Evolutionary conservation across 148 eudicot genomes (phyloP), one percentile per base, ranked within the genome.

Genomic region (Camellia sinensis): DNA sequence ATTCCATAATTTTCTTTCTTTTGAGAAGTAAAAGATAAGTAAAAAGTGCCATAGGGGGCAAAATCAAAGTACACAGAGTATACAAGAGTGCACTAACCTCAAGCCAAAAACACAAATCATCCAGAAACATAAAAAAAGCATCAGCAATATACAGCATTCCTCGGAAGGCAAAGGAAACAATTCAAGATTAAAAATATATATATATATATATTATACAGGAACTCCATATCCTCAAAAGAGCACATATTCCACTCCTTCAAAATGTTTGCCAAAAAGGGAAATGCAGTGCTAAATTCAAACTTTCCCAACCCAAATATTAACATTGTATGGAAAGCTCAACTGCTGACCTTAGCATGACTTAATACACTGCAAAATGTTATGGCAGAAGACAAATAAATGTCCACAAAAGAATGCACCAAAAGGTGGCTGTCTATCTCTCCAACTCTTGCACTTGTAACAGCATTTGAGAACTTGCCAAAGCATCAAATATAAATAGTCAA

Each of bases 1-100:
- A 57, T 50, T 56, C 66, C 19, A 18, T 7, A 56, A 74, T 40
- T 17, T 73, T 59, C 48, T 59, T 74, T 74, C 77, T 59, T 74
- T 59, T 4, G 22, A 12, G 19, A 56, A 37, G 14, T 1, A 74
- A 74, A 44, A 59, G 29, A 8, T 63, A n/a, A n/a, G 37, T n/a
- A 3, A 60, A 15, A 52, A 73, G 75, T 73, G 57, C 62, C 62
- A 13, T 53, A 73, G 62, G 45, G 17, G 44, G 19, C 10, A 54
- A 4, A 52, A 29, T 19, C 19, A 29, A 73, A 54, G 4, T 0
- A 17, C 19, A 53, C 6, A 52, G 21, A 54, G 59, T 8, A 54
- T 54, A 6, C 12, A 7, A 50, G 19, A 71, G 53, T 71, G 59
- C 76, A 73, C 63, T 15, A 54, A 53, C 62, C 61, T 54, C 21